Conservation (phyloP, 192 early-diverging fungal genomes). For the Endogone sp. region DNA sequence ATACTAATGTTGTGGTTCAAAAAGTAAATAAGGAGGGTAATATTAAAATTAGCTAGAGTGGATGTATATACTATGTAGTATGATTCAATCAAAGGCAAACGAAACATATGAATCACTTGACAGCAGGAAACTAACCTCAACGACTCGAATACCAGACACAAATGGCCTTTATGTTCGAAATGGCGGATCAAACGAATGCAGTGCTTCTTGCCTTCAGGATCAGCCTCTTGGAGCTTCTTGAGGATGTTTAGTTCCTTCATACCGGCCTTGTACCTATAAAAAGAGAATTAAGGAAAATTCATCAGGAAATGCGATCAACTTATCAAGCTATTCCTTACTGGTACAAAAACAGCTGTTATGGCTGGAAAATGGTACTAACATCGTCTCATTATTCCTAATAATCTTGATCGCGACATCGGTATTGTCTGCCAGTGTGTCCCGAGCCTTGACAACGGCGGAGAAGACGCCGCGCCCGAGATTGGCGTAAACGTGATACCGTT, state of each 20-base stretch:
- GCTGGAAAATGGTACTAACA: slow-evolving; percentile 45
- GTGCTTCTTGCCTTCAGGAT: slow-evolving; percentile 88
- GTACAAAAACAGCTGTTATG: too few species aligned
- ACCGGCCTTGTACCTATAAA: slow-evolving; percentile 72
- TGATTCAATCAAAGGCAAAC: neutral
- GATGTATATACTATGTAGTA: neutral
- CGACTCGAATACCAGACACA: slow-evolving; percentile 95
- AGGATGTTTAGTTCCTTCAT: slow-evolving; percentile 87
- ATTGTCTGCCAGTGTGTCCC: slow-evolving; percentile 65
- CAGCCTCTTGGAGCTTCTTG: slow-evolving; percentile 77
- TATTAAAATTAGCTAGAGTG: neutral
- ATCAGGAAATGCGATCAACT: neutral
- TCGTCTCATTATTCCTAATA: slow-evolving; percentile 91
- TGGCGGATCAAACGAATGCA: slow-evolving; percentile 77
- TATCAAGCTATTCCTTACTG: too few species aligned
- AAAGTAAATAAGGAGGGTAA: neutral
- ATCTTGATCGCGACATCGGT: slow-evolving; percentile 93
- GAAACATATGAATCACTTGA: neutral
- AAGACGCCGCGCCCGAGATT: slow-evolving; percentile 95
- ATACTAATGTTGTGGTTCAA: slow-evolving; percentile 40
- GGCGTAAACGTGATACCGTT: slow-evolving; percentile 81
- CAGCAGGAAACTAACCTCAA: slow-evolving; percentile 52
- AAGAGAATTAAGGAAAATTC: neutral
- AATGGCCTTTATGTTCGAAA: slow-evolving; percentile 88
- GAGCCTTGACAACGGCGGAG: slow-evolving; percentile 87